Evolutionary conservation across 148 eudicot species (phyloP).

Genomic region (Beta vulgaris): DNA sequence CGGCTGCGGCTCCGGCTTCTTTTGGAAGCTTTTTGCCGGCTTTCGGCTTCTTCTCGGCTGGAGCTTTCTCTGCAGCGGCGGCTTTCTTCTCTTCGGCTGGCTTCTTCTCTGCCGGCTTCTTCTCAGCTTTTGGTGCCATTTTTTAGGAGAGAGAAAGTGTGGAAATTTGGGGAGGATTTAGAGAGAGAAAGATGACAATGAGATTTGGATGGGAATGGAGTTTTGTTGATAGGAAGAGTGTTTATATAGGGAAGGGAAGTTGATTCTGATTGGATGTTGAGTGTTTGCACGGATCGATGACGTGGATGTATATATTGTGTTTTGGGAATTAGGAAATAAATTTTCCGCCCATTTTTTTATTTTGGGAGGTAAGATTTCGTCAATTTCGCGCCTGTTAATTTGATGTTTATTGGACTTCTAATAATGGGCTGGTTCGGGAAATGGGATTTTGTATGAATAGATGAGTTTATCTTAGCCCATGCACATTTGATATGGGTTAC

Average conservation of each 20-base stretch:
- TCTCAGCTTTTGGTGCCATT: slow-evolving; percentile 51
- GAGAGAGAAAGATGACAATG: neutral
- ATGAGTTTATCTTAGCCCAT: too few species aligned
- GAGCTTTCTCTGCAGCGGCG: slow-evolving; percentile 35
- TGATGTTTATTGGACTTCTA: neutral
- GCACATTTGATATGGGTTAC: too few species aligned
- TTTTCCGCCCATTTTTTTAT: neutral
- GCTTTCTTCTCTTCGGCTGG: slow-evolving; percentile 37
- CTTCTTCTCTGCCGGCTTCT: slow-evolving; percentile 46
- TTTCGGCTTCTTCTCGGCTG: slow-evolving; percentile 50
- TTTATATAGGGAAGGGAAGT: neutral
- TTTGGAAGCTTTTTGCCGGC: slow-evolving; percentile 47
- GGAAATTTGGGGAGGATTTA: too few species aligned
- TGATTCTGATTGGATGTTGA: slow-evolving; percentile 3
- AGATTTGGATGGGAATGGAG: neutral
- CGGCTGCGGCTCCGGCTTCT: slow-evolving; percentile 38
- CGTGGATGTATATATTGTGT: neutral
- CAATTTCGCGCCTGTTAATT: neutral
- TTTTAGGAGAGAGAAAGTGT: neutral
- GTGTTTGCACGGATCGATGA: slow-evolving; percentile 14
- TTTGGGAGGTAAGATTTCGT: neutral
- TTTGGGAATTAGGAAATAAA: neutral
- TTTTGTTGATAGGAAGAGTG: neutral
- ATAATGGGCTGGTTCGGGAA: too few species aligned
- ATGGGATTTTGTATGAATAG: too few species aligned